Percentiles rank a stretch among this genome's conserved stretches.
Conservation (phyloP, 257 asterid genomes). For the Solanum chmielewskii region DNA sequence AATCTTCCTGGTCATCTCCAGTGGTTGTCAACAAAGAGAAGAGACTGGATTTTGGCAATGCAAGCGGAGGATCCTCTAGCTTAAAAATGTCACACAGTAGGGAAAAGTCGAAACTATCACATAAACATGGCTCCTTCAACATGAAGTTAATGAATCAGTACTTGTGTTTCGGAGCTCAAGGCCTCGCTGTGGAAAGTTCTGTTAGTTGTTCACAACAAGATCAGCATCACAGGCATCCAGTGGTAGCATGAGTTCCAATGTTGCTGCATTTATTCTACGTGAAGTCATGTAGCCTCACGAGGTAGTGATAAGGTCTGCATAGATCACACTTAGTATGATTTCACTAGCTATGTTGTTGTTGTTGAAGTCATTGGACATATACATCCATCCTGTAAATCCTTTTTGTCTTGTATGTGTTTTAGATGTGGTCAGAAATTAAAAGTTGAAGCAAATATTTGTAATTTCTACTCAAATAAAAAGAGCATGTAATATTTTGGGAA, state of each 20-base stretch:
- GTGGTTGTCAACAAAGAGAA: constrained; percentile 13
- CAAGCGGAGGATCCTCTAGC: constrained; percentile 7
- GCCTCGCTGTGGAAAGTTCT: constrained; percentile 32
- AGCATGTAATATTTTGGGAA: background rate
- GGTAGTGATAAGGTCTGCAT: no score
- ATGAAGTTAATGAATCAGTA: constrained; percentile 52
- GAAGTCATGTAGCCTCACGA: background rate
- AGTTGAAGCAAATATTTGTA: background rate
- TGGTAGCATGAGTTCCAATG: background rate
- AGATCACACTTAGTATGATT: no score
- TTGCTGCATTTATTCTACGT: background rate
- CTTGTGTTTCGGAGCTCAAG: constrained; percentile 72
- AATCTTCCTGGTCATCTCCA: constrained; percentile 51
- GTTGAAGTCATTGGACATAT: background rate
- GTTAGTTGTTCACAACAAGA: background rate
- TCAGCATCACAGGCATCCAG: background rate
- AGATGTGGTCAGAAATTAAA: background rate
- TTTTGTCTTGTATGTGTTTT: background rate
- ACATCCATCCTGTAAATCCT: background rate
- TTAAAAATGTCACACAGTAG: constrained; percentile 14
- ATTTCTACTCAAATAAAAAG: background rate
- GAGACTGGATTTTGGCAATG: background rate
- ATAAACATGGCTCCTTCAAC: constrained; percentile 39
- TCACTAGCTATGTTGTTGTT: no score
- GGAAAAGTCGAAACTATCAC: constrained; percentile 25